Conservation (phyloP, 2,329 filamentous ascomycete genomes). For the Sporothrix protearum region DNA sequence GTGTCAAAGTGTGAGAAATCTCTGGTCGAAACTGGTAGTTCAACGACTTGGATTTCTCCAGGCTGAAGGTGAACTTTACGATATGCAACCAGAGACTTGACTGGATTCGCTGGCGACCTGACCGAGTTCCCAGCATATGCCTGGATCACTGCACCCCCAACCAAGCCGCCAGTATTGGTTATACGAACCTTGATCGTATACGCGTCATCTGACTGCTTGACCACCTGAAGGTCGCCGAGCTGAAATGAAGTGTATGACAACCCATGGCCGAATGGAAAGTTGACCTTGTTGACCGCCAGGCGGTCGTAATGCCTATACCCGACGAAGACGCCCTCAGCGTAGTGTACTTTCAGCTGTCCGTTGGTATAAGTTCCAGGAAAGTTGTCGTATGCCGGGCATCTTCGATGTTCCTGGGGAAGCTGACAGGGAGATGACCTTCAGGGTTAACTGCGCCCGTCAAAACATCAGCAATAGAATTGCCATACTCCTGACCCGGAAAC, state of each 20-base stretch:
- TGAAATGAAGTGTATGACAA: slow-evolving; percentile 71
- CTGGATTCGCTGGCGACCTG: not conserved
- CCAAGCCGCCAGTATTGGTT: not conserved
- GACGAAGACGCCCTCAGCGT: slow-evolving; percentile 76
- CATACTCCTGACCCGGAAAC: slow-evolving; percentile 67
- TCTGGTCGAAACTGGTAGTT: not conserved
- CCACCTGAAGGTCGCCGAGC: not conserved
- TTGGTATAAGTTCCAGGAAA: slow-evolving; percentile 50
- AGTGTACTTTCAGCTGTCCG: slow-evolving; percentile 59
- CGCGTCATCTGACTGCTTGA: not conserved
- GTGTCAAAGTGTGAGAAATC: not conserved
- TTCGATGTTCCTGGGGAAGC: slow-evolving; percentile 62
- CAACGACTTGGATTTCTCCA: not conserved
- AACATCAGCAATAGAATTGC: slow-evolving; percentile 64
- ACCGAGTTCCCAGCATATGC: not conserved
- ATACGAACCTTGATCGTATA: not conserved
- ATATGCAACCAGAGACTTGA: not conserved
- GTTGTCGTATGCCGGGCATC: slow-evolving; percentile 76
- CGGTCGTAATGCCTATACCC: slow-evolving; percentile 75
- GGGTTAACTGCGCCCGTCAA: slow-evolving; percentile 62
- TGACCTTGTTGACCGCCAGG: slow-evolving; percentile 37
- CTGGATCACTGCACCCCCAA: not conserved
- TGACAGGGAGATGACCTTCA: slow-evolving; percentile 62
- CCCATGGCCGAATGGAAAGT: slow-evolving; percentile 74
- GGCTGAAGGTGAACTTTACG: not conserved